Conservation (phyloP, 2,329 filamentous ascomycete genomes). For the Sporothrix luriei region DNA sequence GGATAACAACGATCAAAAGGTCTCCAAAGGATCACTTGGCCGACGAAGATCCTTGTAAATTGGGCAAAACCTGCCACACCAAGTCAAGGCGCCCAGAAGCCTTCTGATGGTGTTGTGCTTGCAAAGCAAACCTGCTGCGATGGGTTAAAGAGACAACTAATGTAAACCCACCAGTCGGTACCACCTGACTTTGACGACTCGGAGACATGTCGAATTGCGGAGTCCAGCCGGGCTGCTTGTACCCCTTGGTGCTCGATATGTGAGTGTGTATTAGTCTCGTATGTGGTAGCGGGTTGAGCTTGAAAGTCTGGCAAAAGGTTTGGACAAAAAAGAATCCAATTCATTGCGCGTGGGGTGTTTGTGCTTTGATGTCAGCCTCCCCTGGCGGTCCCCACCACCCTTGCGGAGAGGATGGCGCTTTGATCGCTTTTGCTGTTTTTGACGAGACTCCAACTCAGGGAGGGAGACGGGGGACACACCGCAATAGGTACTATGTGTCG, state of each 20-base stretch:
- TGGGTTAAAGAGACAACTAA: neutral
- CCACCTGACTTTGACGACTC: neutral
- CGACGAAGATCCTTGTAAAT: neutral
- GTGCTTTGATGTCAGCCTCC: slow-evolving; percentile 11
- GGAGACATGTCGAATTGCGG: slow-evolving; percentile 7
- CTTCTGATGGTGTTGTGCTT: neutral
- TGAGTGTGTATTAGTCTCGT: neutral
- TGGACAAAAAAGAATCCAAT: neutral
- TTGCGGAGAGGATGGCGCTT: slow-evolving; percentile 9
- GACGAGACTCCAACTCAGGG: neutral
- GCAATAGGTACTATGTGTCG: slow-evolving; percentile 8
- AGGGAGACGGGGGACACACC: neutral
- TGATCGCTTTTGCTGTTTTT: slow-evolving; percentile 14
- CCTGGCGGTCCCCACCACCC: slow-evolving; percentile 8
- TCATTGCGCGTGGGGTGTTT: slow-evolving; percentile 7
- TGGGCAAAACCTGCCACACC: neutral
- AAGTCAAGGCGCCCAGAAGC: neutral
- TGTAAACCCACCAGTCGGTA: neutral
- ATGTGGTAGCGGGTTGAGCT: neutral
- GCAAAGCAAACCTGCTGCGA: no score
- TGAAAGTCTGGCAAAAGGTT: neutral
- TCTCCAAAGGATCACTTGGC: neutral
- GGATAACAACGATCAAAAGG: neutral
- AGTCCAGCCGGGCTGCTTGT: neutral
- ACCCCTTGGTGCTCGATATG: neutral